A percentile compares a stretch with the other conserved stretches of the same genome.
phyloP scores from a whole-genome alignment of 1,284 basidiomycete species.

The Tilletia caries region DNA sequence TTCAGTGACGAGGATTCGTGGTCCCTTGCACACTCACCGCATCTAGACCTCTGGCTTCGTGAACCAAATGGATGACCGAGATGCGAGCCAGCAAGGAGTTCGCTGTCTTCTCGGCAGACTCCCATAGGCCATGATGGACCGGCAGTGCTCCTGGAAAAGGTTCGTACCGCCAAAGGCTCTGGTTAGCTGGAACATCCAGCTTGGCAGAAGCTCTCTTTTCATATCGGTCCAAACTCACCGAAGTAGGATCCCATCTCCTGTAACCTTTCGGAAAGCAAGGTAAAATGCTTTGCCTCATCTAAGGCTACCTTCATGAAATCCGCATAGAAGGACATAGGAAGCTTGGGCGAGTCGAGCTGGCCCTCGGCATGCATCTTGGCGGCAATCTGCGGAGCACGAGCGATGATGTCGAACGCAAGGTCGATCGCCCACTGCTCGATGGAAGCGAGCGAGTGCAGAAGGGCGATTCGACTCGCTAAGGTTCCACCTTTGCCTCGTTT shows the following conservation, averaged over 20 bases:
- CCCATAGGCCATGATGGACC: constrained; percentile 64
- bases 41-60: constrained; percentile 81
- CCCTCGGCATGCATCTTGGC: constrained; percentile 24
- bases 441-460: constrained; percentile 79
- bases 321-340: constrained; percentile 50
- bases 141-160: constrained; percentile 57
- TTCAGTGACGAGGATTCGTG: not conserved
- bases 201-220: not conserved
- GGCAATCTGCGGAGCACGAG: constrained; percentile 56
- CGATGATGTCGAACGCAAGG: constrained; percentile 65
- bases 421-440: constrained; percentile 80
- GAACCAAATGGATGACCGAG: constrained; percentile 83
- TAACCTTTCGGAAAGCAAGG: constrained; percentile 55
- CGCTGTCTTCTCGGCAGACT: constrained; percentile 71
- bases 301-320: constrained; percentile 62
- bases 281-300: constrained; percentile 70
- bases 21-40: constrained; percentile 54
- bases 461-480: constrained; percentile 67
- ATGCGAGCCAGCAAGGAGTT: constrained; percentile 71
- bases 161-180: too few relatives aligned
- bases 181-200: not conserved
- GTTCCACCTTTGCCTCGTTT: constrained; percentile 61
- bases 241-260: constrained; percentile 69
- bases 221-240: constrained; percentile 13
- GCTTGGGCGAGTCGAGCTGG: constrained; percentile 14